phyloP scores from a whole-genome alignment of 345 rosid genomes.

The Hevea brasiliensis region DNA sequence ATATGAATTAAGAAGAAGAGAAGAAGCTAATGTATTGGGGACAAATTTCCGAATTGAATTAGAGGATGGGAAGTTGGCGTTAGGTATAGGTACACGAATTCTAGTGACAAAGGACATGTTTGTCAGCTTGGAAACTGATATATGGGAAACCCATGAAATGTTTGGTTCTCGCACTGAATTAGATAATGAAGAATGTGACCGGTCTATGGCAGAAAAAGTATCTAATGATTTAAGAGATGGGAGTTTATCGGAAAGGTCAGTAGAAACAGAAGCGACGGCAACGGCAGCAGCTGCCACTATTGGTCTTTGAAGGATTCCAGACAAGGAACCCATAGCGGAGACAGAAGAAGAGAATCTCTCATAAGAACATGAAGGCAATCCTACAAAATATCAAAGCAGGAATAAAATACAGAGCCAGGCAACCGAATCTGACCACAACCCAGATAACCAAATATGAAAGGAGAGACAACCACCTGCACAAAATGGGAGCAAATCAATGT shows the following conservation, averaged over 20 bases:
- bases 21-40: conserved; percentile 26
- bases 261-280: conserved; percentile 70
- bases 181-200: conserved; percentile 35
- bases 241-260: conserved; percentile 60
- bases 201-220: conserved; percentile 36
- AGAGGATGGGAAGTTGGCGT: conserved; percentile 38
- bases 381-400: too few species aligned
- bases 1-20: conserved; percentile 54
- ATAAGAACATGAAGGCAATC: conserved; percentile 16
- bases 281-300: conserved; percentile 81
- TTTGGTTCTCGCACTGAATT: conserved; percentile 32
- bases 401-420: neutral
- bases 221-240: conserved; percentile 41
- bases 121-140: conserved; percentile 62
- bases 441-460: neutral
- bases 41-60: conserved; percentile 26
- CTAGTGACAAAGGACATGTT: conserved; percentile 54
- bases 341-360: conserved; percentile 32
- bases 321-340: conserved; percentile 66
- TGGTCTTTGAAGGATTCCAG: conserved; percentile 81
- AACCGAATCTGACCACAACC: neutral
- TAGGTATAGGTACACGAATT: conserved; percentile 63
- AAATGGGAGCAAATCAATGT: neutral
- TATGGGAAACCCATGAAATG: conserved; percentile 58
- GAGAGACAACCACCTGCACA: conserved; percentile 9